Evolutionary conservation across 2,329 filamentous ascomycete species (phyloP), one percentile per base, ranked within the genome.

Genomic region (Talaromyces sp.): DNA sequence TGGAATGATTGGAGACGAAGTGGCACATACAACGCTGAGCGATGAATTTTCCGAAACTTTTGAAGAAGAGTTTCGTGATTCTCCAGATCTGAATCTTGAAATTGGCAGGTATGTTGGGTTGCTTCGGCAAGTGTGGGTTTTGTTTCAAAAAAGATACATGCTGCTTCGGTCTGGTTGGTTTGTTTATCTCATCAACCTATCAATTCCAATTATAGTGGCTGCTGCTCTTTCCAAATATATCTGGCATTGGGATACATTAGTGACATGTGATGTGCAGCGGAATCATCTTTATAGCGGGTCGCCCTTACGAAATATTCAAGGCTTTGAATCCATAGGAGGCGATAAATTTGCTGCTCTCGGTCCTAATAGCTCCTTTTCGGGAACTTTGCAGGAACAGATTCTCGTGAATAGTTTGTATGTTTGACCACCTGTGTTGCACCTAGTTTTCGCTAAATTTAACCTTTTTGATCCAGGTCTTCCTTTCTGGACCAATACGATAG

Each of bases 161-260:
- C 89, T 97, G 41, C 82, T 96, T 61, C 19, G 58, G 22, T 50
- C 59, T 35, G 47, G 43, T 31, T 90, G 88, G 77, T 82, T 94
- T 54, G 90, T 92, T 0, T 93, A 93, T 65, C 73, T 89, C 8
- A 87, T 88, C 2, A 92, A 92, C 0, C 83, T 96, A 43, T 69
- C 92, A 0, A 86, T 97, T 13, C 93, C 93, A 0, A 85, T 97
- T 62, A 82, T 92, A 64, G 90, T 92, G 0, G 90, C 92, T 19
- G 92, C 89, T 0, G 79, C 97, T 17, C 91, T 93, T 0, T 91
- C 89, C 3, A 82, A 96, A 2, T 93, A 94, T 71, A 80, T 97
- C 8, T 83, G 85, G 50, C 78, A 80, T 56, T 87, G 58, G 59
- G 25, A 35, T 37, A 61, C 59, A 7, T 50, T 61, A 17, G 22